These are phyloP conservation scores for Neobulgaria alba DNA, from an alignment of 2,329 filamentous ascomycete species.

Conservation along the genomic window DNA sequence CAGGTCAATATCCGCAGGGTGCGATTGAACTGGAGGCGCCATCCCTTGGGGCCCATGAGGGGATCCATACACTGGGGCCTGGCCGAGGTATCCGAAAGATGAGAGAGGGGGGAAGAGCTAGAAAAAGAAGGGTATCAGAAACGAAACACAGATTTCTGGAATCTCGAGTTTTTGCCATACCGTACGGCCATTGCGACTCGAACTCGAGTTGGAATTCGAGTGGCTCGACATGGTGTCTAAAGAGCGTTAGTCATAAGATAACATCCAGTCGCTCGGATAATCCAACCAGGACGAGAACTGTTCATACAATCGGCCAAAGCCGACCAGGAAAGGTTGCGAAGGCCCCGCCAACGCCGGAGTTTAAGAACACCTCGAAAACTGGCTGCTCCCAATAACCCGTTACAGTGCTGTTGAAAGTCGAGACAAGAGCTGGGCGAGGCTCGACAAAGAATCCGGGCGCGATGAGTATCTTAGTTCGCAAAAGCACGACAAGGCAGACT, in stretches of 20 bases:
- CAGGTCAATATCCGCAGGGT: slow-evolving; percentile 25
- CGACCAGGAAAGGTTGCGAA: slow-evolving; percentile 1
- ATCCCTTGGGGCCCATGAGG: slow-evolving; percentile 22
- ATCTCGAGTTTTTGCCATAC: slow-evolving; percentile 16
- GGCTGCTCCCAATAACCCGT: no score
- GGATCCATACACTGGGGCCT: slow-evolving; percentile 17
- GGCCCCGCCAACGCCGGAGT: slow-evolving; percentile 5
- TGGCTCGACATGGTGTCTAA: slow-evolving; percentile 21
- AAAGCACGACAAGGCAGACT: slow-evolving; percentile 14
- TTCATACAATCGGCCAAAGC: slow-evolving; percentile 6
- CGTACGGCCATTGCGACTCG: slow-evolving; percentile 17
- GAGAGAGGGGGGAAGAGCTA: slow-evolving; percentile 21
- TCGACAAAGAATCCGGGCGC: slow-evolving; percentile 7
- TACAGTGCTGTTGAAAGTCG: no score
- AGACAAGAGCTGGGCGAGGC: slow-evolving; percentile 11
- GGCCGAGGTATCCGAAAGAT: slow-evolving; percentile 16
- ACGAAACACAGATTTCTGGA: slow-evolving; percentile 1
- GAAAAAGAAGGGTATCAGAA: slow-evolving; percentile 19
- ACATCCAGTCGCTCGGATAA: slow-evolving; percentile 3
- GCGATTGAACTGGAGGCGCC: slow-evolving; percentile 21
- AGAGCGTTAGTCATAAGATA: slow-evolving; percentile 9
- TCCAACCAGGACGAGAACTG: slow-evolving; percentile 12
- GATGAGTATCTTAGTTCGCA: slow-evolving; percentile 11
- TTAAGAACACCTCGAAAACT: slow-evolving; percentile 14
- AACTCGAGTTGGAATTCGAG: slow-evolving; percentile 18